Conservation (phyloP, 2,329 filamentous ascomycete species). For the Verticillium tricorpus region DNA sequence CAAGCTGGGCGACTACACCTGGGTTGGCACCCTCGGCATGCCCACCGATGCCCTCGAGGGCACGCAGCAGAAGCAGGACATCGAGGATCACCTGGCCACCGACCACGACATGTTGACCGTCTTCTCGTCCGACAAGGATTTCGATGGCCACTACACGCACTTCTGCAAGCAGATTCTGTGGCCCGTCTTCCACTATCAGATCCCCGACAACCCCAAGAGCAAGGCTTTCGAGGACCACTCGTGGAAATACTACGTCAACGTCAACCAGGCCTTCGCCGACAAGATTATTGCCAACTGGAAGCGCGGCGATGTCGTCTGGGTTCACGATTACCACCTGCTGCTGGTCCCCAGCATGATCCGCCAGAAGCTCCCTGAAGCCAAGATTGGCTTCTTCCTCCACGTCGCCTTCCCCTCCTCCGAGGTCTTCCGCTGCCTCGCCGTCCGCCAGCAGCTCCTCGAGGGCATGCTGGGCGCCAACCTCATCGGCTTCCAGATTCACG, state of each 20-base stretch:
- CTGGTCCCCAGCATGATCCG: conserved; percentile 87
- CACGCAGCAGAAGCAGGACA: conserved; percentile 72
- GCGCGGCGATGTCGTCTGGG: conserved; percentile 86
- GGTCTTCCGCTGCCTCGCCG: conserved; percentile 86
- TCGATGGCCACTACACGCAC: conserved; percentile 90
- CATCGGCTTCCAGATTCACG: conserved; percentile 87
- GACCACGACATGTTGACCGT: conserved; percentile 82
- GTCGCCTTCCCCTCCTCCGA: conserved; percentile 95
- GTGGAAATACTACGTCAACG: conserved; percentile 88
- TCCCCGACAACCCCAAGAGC: conserved; percentile 96
- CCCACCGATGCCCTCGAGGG: conserved; percentile 80
- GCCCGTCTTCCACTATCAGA: conserved; percentile 98
- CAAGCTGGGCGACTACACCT: conserved; percentile 70
- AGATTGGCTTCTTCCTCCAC: conserved; percentile 95
- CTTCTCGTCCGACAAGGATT: conserved; percentile 84
- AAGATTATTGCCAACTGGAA: conserved; percentile 90
- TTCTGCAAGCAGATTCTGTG: conserved; percentile 98
- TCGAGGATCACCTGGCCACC: conserved; percentile 73
- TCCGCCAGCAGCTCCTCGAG: conserved; percentile 80
- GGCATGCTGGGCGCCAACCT: conserved; percentile 92
- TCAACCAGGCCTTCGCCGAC: conserved; percentile 92
- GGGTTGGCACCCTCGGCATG: conserved; percentile 91
- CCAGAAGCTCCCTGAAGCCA: conserved; percentile 83
- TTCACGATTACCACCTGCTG: conserved; percentile 92
- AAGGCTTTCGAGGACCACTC: conserved; percentile 97